A percentile compares a stretch with the other conserved stretches of the same genome.
These are phyloP conservation scores for Viola pubescens DNA, from an alignment of 441 rosid species.

Conservation along the genomic window DNA sequence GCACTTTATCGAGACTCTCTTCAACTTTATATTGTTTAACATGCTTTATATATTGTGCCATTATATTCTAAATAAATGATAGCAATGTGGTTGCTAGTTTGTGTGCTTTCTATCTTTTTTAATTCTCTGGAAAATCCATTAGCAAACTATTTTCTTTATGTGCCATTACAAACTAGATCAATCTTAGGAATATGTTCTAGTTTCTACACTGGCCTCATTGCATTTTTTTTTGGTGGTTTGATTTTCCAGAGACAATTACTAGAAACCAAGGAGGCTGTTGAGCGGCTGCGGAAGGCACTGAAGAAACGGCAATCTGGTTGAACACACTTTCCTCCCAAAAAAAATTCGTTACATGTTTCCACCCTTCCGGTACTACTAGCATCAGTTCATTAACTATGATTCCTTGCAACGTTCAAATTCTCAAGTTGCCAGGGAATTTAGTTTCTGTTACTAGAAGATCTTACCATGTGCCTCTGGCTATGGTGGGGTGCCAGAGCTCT, in stretches of 20 bases:
- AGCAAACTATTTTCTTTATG: not conserved
- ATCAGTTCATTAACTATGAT: too few relatives aligned
- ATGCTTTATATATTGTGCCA: not conserved
- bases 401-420: too few relatives aligned
- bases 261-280: conserved; percentile 94
- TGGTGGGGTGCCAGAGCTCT: not conserved
- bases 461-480: conserved; percentile 1
- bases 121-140: too few relatives aligned
- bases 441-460: not conserved
- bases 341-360: too few relatives aligned
- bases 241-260: conserved; percentile 63
- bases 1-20: too few relatives aligned
- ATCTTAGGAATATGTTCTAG: not conserved
- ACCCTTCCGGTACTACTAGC: too few relatives aligned
- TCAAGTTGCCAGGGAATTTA: not conserved
- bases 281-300: conserved; percentile 82
- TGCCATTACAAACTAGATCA: not conserved
- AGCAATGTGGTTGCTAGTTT: too few relatives aligned
- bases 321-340: conserved; percentile 5
- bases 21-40: not conserved
- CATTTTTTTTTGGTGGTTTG: conserved; percentile 5
- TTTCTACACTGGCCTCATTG: not conserved
- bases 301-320: conserved; percentile 91
- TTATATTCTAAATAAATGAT: not conserved
- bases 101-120: too few relatives aligned